These are phyloP conservation scores for Ogataea pilisensis DNA, from an alignment of 805 yeast genomes.

Conservation along the genomic window DNA sequence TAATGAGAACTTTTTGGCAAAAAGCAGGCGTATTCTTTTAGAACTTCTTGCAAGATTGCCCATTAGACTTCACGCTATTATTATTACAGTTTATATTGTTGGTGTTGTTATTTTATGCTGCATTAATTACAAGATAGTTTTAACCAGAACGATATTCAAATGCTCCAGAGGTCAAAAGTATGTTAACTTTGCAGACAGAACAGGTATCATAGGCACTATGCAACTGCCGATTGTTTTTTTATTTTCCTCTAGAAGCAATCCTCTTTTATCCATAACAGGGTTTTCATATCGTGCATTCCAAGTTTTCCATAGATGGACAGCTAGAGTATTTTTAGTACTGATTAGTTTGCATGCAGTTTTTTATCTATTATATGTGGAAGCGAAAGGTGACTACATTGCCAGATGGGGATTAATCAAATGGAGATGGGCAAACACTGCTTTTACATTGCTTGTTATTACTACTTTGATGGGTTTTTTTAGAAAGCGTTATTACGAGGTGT, in stretches of 20 bases:
- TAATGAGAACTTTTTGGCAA: neutral
- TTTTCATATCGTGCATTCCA: slow-evolving; percentile 34
- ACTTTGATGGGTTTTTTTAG: slow-evolving; percentile 33
- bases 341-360: slow-evolving; percentile 36
- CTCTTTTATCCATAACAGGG: slow-evolving; percentile 30
- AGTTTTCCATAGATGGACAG: slow-evolving; percentile 37
- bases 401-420: slow-evolving; percentile 38
- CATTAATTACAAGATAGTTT: slow-evolving; percentile 23
- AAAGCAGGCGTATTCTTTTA: slow-evolving; percentile 5
- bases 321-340: slow-evolving; percentile 36
- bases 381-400: slow-evolving; percentile 32
- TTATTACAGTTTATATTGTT: slow-evolving; percentile 25
- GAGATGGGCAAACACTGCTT: slow-evolving; percentile 41
- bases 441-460: slow-evolving; percentile 26
- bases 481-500: slow-evolving; percentile 39
- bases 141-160: slow-evolving; percentile 30
- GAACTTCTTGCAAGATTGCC: slow-evolving; percentile 26
- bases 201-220: slow-evolving; percentile 40
- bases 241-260: slow-evolving; percentile 35
- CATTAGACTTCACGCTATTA: slow-evolving; percentile 30
- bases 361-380: slow-evolving; percentile 35
- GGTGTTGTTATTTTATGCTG: slow-evolving; percentile 27
- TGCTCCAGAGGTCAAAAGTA: slow-evolving; percentile 26
- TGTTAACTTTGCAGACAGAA: slow-evolving; percentile 39
- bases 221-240: slow-evolving; percentile 34